Evolutionary conservation across 495 filamentous ascomycete genomes (phyloP), one percentile per base, ranked within the genome.

Genomic region (Cercophora sp.): DNA sequence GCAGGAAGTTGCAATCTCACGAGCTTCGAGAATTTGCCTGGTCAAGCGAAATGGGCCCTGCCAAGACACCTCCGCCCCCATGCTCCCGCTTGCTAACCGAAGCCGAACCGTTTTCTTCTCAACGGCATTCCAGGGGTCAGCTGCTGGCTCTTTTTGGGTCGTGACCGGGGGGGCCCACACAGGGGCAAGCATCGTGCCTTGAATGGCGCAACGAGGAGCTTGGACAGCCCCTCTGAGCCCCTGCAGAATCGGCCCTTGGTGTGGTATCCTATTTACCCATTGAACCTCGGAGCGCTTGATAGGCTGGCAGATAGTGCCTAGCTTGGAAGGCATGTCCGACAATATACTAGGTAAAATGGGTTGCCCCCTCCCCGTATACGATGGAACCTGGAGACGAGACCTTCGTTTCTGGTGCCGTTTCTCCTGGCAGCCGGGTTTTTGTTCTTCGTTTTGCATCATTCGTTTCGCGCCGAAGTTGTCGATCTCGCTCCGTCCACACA

Each of bases 191-290:
- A 25, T n/a, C 9, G 4, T 23, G 22, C 19, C 22, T 39, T 10
- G 35, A 10, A 31, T 27, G 23, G 16, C 32, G 48, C 34, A 15
- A 20, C 22, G 24, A 29, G 29, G 16, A n/a, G 9, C 19, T 25
- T 26, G 35, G 31, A n/a, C 34, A 26, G 23, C 34, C 13, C 16
- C 34, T 35, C 20, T 27, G 16, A 42, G 35, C 36, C 36, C 36
- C 48, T 51, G 48, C 35, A 41, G 36, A 51, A 9, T 27, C 24
- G 35, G 42, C 35, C 48, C 48, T 42, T 31, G 48, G 19, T 19
- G 48, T 42, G 48, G 36, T 42, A 41, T 42, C 36, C 15, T 51
- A 20, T 48, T 22, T 25, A 48, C 37, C 47, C 47, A 35, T 51
- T 41, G 23, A 41, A 34, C 35, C 35, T 51, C 48, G 48, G 35